Evolutionary conservation across 2,329 filamentous ascomycete genomes (phyloP), one percentile per base, ranked within the genome.

Genomic region (Sarocladiaceae sp.): DNA sequence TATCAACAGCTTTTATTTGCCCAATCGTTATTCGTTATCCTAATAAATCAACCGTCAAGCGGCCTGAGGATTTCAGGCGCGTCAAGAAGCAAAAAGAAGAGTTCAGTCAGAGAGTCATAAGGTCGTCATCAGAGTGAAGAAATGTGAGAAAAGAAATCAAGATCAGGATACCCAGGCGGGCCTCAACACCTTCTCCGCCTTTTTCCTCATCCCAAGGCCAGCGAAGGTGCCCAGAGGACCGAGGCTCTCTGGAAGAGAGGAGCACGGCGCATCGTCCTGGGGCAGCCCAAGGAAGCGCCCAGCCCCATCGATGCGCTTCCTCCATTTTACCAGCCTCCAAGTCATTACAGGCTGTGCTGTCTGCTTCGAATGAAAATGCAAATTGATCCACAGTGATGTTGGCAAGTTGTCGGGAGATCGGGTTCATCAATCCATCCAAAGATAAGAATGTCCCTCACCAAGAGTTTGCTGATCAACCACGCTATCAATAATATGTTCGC

Each of bases 251-350:
- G 37, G 24, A 41, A 29, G 37, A 12, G 37, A 18, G 18, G n/a
- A 12, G 37, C 23, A 11, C 5, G 10, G 6, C 18, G 33, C 10
- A 39, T 24, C 19, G 18, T n/a, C n/a, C n/a, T n/a, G n/a, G 6
- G 16, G 6, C 16, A 24, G 9, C 9, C 34, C 24, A 15, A 27
- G 16, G 10, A 34, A 37, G 18, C 15, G 19, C 4, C 15, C 15
- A 23, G 15, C 15, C 16, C 26, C 24, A n/a, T 41, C 16, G 9
- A 24, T 19, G 4, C 34, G 34, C n/a, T 23, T 27, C 19, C 49
- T 55, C 54, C 53, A 55, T 54, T 45, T 56, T 48, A 56, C 55
- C 55, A 55, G 58, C 61, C 61, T 64, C 61, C 55, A 53, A 51
- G 50, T 62, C 61, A 55, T 64, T 59, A 64, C 61, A 64, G 61